Percentiles rank a stretch among this genome's conserved stretches.
phyloP scores from a whole-genome alignment of 805 yeast genomes.

The Hanseniaspora singularis region DNA sequence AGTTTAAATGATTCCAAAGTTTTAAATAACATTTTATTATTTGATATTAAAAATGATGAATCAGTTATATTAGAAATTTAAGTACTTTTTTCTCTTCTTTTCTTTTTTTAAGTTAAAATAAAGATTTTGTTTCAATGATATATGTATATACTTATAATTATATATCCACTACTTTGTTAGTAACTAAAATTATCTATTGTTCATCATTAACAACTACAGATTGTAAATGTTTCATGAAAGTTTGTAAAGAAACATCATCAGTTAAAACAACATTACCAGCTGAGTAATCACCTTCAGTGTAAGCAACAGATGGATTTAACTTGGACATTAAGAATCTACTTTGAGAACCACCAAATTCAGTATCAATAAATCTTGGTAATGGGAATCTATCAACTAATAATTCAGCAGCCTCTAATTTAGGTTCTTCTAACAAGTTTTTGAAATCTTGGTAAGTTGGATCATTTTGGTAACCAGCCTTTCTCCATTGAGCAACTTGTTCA shows the following conservation, averaged over 20 bases:
- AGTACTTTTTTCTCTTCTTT: too few species aligned
- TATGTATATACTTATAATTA: too few species aligned
- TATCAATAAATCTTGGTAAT: conserved; percentile 89
- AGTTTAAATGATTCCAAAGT: conserved; percentile 64
- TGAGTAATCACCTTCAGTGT: conserved; percentile 38
- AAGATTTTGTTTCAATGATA: too few species aligned
- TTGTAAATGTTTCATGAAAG: conserved; percentile 88
- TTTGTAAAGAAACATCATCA: conserved; percentile 90
- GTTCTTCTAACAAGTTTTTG: conserved; percentile 73
- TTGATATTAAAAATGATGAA: conserved; percentile 59
- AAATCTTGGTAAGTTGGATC: conserved; percentile 82
- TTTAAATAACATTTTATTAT: conserved; percentile 62
- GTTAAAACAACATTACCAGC: conserved; percentile 79
- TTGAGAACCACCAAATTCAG: conserved; percentile 97
- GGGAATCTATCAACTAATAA: conserved; percentile 91
- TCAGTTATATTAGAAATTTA: conserved; percentile 58
- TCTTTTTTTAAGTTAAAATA: too few species aligned
- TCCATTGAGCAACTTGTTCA: conserved; percentile 88
- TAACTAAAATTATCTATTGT: conserved; percentile 19
- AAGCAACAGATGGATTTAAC: conserved; percentile 84
- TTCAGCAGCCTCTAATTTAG: conserved; percentile 85
- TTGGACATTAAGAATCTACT: conserved; percentile 92
- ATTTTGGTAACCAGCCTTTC: conserved; percentile 88
- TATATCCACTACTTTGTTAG: too few species aligned
- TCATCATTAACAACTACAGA: conserved; percentile 64